These are phyloP conservation scores for Eremochloa ophiuroides DNA, from an alignment of 176 grass and related monocot genomes.

Conservation along the genomic window DNA sequence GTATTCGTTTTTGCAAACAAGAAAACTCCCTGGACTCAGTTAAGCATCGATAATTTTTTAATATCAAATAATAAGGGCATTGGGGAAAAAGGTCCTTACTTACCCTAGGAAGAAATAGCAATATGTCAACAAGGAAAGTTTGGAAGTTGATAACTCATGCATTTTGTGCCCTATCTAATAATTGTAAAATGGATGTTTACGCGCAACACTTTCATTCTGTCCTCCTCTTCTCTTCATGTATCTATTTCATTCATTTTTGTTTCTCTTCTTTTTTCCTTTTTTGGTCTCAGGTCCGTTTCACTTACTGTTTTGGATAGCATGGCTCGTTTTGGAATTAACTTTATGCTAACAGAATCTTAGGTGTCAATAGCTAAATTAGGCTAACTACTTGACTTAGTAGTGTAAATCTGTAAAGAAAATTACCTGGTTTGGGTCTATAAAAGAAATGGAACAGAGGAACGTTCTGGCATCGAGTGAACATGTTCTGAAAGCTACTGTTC, in stretches of 20 bases:
- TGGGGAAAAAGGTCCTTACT: not conserved
- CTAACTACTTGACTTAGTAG: slow-evolving; percentile 18
- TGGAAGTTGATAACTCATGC: not conserved
- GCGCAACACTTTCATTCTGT: not conserved
- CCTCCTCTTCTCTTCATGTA: not conserved
- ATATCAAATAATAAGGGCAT: not conserved
- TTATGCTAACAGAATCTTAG: slow-evolving; percentile 21
- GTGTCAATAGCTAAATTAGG: slow-evolving; percentile 33
- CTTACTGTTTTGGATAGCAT: slow-evolving; percentile 22
- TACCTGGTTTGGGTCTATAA: slow-evolving; percentile 27
- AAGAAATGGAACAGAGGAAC: slow-evolving; percentile 60
- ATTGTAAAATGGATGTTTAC: slow-evolving; percentile 4
- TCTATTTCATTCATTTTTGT: slow-evolving; percentile 28
- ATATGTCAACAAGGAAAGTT: not conserved
- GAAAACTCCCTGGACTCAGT: not conserved
- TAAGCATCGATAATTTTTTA: not conserved
- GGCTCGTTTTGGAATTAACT: slow-evolving; percentile 25
- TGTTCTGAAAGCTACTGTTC: slow-evolving; percentile 10
- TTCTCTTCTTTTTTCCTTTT: not conserved
- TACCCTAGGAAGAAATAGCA: not conserved
- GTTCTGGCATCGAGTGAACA: slow-evolving; percentile 42
- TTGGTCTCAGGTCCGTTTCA: slow-evolving; percentile 33
- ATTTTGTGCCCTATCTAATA: not conserved
- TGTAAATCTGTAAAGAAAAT: slow-evolving; percentile 37
- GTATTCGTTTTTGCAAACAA: not conserved